Base-by-base conservation (phyloP, 2,329 filamentous ascomycete species). In the Penicillium sp. region DNA sequence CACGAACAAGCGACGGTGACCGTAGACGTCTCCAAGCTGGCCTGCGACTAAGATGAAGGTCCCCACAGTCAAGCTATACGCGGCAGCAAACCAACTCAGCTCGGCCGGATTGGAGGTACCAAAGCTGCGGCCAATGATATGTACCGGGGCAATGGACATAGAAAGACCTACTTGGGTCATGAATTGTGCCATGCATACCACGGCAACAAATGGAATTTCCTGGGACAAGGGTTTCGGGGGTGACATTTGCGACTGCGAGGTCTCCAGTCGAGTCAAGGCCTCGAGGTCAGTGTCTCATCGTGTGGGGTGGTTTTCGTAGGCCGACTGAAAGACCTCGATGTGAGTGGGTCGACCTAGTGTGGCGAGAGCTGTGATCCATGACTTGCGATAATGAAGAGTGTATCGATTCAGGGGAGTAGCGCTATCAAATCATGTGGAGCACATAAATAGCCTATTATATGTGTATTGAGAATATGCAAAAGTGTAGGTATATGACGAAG, bases 221-320 rank as follows among this genome's bases (percentile, higher is more conserved):
- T n/a, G 33, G 3, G 30, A 10, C 4, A 37, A 26, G 19, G 5
- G n/a, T 22, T 53, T 12, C 7, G 12, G 19, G 2, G 50, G 50
- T 9, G 3, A 24, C 19, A 66, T 59, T 2, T 50, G 57, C 5
- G 68, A 69, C 44, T 66, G 64, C 3, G 63, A 57, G 1, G 65
- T 67, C 33, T 68, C 2, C 1, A 63, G 55, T 10, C 50, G 63
- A 7, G 63, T 60, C 35, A 70, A 55, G 2, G 62, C 50, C 37
- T 69, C 61, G 15, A 63, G 63, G 8, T 68, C 61, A 22, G 54
- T 56, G 13, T 55, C 53, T 35, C 57, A 22, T 22, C 53, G 24
- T 1, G 40, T 55, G 37, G 50, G 50, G 50, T 55, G 60, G 38
- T 45, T 64, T 55, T 28, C 59, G 44, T 40, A 61, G 49, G 13